A percentile compares a stretch with the other conserved stretches of the same genome.
These are phyloP conservation scores for Rhamnella rubrinervis DNA, from an alignment of 331 rosid genomes.

Conservation along the genomic window DNA sequence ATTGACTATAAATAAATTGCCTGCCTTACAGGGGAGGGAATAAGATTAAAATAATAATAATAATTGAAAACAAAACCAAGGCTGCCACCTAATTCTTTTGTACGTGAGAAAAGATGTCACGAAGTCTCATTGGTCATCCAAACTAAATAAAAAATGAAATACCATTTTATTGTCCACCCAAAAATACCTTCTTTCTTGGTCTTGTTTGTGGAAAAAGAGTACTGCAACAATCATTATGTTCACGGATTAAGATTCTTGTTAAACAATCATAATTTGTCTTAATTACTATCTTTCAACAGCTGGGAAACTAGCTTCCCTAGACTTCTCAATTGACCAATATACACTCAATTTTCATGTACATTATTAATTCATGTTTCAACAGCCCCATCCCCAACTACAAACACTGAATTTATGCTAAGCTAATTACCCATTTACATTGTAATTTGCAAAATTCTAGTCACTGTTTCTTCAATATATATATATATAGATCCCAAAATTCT, in stretches of 20 bases:
- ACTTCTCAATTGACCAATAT: too few species aligned
- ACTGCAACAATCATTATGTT: slow-evolving; percentile 5
- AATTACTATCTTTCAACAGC: background rate
- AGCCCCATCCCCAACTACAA: too few species aligned
- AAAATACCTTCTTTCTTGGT: background rate
- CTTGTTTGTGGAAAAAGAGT: slow-evolving; percentile 7
- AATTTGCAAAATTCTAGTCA: background rate
- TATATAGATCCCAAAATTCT: background rate
- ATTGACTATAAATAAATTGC: slow-evolving; percentile 2
- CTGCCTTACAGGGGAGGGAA: slow-evolving; percentile 17
- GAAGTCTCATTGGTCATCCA: slow-evolving; percentile 1
- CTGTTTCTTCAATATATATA: background rate
- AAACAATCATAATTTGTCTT: too few species aligned
- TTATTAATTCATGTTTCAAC: too few species aligned
- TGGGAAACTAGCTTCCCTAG: background rate
- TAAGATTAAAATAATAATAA: background rate
- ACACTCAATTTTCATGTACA: too few species aligned
- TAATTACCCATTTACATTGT: too few species aligned
- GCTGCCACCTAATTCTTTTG: slow-evolving; percentile 6
- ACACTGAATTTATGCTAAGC: too few species aligned
- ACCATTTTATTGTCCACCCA: background rate
- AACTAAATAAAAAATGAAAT: background rate
- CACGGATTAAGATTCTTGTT: slow-evolving; percentile 14
- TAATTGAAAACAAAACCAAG: background rate
- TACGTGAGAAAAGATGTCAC: background rate